phyloP scores from a whole-genome alignment of 305 asterid genomes.

The Solanum hybrid region DNA sequence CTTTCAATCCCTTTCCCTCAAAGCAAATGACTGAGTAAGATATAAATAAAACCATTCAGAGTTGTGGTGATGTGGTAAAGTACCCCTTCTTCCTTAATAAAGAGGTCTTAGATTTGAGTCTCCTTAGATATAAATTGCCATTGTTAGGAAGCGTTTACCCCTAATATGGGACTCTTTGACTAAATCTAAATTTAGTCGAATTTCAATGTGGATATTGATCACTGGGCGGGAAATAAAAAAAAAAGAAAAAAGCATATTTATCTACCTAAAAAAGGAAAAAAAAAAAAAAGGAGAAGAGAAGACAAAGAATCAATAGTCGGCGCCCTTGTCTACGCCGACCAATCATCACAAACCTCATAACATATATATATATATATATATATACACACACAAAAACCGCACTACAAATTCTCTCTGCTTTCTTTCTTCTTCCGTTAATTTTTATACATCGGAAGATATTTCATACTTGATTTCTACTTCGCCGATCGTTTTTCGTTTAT shows the following conservation, averaged over 20 bases:
- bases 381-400: neutral
- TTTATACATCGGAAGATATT: slow-evolving; percentile 16
- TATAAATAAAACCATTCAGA: too few relatives aligned
- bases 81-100: too few relatives aligned
- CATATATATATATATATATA: too few relatives aligned
- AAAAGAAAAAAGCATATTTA: neutral
- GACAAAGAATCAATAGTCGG: slow-evolving; percentile 21
- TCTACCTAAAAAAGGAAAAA: neutral
- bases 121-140: too few relatives aligned
- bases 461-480: neutral
- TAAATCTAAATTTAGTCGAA: too few relatives aligned
- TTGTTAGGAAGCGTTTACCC: too few relatives aligned
- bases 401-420: neutral
- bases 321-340: slow-evolving; percentile 24
- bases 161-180: too few relatives aligned
- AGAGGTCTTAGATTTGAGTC: too few relatives aligned
- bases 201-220: too few relatives aligned
- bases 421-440: slow-evolving; percentile 10
- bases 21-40: neutral
- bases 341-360: slow-evolving; percentile 2
- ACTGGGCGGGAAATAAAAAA: neutral
- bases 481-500: neutral
- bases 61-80: too few relatives aligned
- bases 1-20: neutral
- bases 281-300: neutral